Evolutionary conservation across 345 rosid species (phyloP).

Genomic region (Syzygium jambos): DNA sequence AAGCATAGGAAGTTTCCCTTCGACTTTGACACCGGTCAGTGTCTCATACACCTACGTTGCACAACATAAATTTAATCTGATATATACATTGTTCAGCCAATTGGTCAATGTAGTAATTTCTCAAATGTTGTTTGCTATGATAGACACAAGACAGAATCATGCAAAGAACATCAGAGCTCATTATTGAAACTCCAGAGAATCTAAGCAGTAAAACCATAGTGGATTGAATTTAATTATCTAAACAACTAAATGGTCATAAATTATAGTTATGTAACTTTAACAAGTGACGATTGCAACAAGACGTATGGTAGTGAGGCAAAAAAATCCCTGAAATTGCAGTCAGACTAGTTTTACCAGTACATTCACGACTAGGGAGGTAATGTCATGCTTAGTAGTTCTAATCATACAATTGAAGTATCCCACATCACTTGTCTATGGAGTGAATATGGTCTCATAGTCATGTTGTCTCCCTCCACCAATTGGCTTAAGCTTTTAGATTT

Average conservation of each 20-base stretch:
- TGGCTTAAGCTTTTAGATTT: neutral
- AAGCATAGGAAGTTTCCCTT: conserved; percentile 67
- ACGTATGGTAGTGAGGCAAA: neutral
- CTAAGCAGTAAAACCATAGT: neutral
- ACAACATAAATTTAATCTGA: neutral
- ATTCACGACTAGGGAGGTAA: neutral
- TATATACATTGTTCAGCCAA: neutral
- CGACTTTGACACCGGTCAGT: conserved; percentile 74
- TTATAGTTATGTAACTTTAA: neutral
- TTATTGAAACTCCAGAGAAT: neutral
- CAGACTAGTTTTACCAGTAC: neutral
- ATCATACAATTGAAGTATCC: neutral
- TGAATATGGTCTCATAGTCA: neutral
- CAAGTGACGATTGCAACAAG: neutral
- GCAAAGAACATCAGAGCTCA: neutral
- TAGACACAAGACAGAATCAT: neutral
- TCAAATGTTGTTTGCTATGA: neutral
- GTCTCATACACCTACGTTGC: conserved; percentile 67
- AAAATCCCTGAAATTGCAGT: neutral
- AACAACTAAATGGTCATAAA: neutral
- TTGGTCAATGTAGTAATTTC: neutral
- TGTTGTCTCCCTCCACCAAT: neutral
- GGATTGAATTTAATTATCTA: neutral
- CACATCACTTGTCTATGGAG: neutral
- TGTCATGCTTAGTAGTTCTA: neutral